phyloP scores from a whole-genome alignment of 805 yeast species.

The Saccharomycopsis fermentans region DNA sequence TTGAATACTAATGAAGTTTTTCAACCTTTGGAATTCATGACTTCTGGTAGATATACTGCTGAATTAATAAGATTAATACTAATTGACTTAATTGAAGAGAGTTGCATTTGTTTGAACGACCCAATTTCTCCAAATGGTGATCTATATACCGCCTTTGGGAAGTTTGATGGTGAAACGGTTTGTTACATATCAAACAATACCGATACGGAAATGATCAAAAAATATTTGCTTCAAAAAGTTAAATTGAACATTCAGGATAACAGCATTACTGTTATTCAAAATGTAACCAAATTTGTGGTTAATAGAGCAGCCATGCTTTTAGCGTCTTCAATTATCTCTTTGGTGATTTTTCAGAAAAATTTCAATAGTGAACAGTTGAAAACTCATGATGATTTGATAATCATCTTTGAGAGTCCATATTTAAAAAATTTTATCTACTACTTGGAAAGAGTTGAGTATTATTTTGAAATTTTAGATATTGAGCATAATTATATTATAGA shows the following conservation, averaged over 20 bases:
- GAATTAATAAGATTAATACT: slow-evolving; percentile 4
- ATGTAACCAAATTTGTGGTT: neutral
- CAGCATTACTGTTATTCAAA: neutral
- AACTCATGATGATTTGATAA: slow-evolving; percentile 6
- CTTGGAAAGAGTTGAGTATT: slow-evolving; percentile 11
- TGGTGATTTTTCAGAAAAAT: slow-evolving; percentile 3
- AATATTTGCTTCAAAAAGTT: neutral
- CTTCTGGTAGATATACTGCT: slow-evolving; percentile 11
- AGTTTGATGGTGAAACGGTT: neutral
- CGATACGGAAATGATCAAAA: neutral
- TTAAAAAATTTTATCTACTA: slow-evolving; percentile 18
- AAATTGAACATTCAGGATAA: neutral
- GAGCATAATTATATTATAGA: neutral
- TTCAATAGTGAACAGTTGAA: slow-evolving; percentile 15
- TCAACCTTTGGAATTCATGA: slow-evolving; percentile 8
- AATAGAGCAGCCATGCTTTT: slow-evolving; percentile 5
- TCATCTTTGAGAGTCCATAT: slow-evolving; percentile 15
- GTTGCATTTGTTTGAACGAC: neutral
- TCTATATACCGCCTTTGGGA: neutral
- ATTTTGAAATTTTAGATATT: neutral
- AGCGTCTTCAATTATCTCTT: slow-evolving; percentile 4
- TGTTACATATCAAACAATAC: slow-evolving; percentile 2
- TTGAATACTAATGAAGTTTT: slow-evolving; percentile 2
- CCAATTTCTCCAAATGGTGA: neutral
- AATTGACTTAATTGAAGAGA: neutral